Evolutionary conservation across 257 asterid genomes (phyloP), one percentile per base, ranked within the genome.

Genomic region (Craterostigma plantagineum): DNA sequence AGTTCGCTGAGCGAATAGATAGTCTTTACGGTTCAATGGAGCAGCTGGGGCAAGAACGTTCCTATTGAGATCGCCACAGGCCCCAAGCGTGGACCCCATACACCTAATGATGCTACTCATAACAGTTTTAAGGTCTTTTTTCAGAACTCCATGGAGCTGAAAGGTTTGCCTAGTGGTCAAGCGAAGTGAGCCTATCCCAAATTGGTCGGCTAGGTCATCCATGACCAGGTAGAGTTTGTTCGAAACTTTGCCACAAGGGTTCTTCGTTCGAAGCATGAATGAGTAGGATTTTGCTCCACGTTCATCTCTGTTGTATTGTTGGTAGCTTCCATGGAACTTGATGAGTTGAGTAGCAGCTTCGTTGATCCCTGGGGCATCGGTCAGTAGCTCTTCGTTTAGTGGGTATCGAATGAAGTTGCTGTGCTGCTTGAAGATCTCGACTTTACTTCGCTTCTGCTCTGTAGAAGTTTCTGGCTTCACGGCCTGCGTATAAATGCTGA

Each of bases 321-420:
- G 93, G 55, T 87, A 87, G 69, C 98, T 87, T 41, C 98, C 98
- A 56, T 87, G 98, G 64, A 87, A 87, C 93, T 87, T 87, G 71
- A 87, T 87, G 61, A 87, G 50, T 52, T 82, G 95, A 44, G 67
- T 77, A 18, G 98, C 93, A 43, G 93, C 71, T 68, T 87, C 98
- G 33, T 79, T 81, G 35, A 87, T 61, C 58, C 76, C 76, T 0
- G 90, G 77, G 38, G 93, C 73, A 23, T 82, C 98, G 13, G 84
- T 71, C 9, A 70, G 49, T 48, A 87, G 50, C 70, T 82, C 98
- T 74, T 87, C 92, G 11, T 87, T 76, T 42, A 87, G 83, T 62
- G 98, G 98, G 55, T 72, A 87, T 50, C 98, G 68, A 59, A 87
- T 87, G 66, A 70, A 87, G 63, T 87, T 62, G 58, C 98, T 87